Conservation (phyloP, 2,329 filamentous ascomycete genomes). For the Chalaropsis thielavioides region DNA sequence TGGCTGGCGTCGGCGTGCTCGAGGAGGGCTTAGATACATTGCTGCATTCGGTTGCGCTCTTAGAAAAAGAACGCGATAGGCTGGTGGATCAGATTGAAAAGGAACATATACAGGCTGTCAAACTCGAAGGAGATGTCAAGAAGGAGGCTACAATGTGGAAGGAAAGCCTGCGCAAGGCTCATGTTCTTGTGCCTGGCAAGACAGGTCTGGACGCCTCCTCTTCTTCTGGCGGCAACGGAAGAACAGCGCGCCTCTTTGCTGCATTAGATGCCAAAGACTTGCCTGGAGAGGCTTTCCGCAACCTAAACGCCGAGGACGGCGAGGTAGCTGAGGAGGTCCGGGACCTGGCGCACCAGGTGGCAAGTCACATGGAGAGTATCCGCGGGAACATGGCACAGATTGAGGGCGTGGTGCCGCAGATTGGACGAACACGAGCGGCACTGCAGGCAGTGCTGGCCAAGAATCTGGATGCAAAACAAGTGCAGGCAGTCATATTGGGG, state of each 20-base stretch:
- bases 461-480: constrained; percentile 31
- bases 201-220: neutral
- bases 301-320: constrained; percentile 32
- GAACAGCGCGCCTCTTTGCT: neutral
- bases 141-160: constrained; percentile 38
- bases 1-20: constrained; percentile 42
- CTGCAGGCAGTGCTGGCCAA: constrained; percentile 35
- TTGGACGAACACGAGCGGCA: constrained; percentile 34
- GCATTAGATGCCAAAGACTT: neutral
- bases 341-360: constrained; percentile 28
- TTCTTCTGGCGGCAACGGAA: neutral
- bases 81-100: constrained; percentile 41
- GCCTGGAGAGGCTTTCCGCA: constrained; percentile 21
- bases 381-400: constrained; percentile 39
- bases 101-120: constrained; percentile 38
- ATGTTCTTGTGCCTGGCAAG: constrained; percentile 11
- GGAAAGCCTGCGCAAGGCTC: constrained; percentile 33
- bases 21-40: constrained; percentile 47
- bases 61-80: constrained; percentile 42
- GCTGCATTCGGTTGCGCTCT: constrained; percentile 46
- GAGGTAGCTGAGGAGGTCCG: constrained; percentile 13
- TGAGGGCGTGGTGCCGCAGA: constrained; percentile 35
- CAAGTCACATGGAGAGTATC: constrained; percentile 43
- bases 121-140: constrained; percentile 42
- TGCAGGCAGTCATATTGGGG: constrained; percentile 36